phyloP scores from a whole-genome alignment of 2,329 filamentous ascomycete species.

The Fusarium goolgardi region DNA sequence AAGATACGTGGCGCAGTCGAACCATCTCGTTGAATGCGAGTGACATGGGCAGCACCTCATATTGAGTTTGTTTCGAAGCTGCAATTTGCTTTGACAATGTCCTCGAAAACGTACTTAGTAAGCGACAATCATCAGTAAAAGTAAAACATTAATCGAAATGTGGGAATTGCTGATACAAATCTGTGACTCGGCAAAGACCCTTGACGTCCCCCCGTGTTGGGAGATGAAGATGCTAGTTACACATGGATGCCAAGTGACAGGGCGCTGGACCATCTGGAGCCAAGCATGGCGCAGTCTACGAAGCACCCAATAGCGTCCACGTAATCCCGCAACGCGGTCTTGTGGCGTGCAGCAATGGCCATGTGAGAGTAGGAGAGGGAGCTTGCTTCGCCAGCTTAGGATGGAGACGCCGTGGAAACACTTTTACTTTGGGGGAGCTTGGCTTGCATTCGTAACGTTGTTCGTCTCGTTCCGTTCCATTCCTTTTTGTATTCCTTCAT shows the following conservation, averaged over 20 bases:
- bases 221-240: slow-evolving; percentile 13
- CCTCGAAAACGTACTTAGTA: background rate
- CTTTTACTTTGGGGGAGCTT: slow-evolving; percentile 26
- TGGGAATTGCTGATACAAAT: slow-evolving; percentile 11
- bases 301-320: slow-evolving; percentile 41
- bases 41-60: background rate
- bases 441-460: slow-evolving; percentile 22
- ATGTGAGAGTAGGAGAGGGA: slow-evolving; percentile 42
- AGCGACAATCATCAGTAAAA: background rate
- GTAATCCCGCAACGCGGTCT: slow-evolving; percentile 43
- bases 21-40: background rate
- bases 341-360: slow-evolving; percentile 43
- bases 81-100: background rate
- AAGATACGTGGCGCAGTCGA: slow-evolving; percentile 37
- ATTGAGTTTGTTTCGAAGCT: slow-evolving; percentile 11
- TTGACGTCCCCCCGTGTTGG: slow-evolving; percentile 6
- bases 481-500: slow-evolving; percentile 25
- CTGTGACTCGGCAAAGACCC: slow-evolving; percentile 23
- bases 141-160: background rate
- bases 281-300: slow-evolving; percentile 52
- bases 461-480: slow-evolving; percentile 26
- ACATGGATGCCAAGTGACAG: slow-evolving; percentile 31
- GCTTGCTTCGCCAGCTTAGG: slow-evolving; percentile 17
- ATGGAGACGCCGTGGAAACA: slow-evolving; percentile 28
- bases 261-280: slow-evolving; percentile 31